phyloP scores from a whole-genome alignment of 2,329 filamentous ascomycete genomes.

The Alternaria hordeiaustralica region DNA sequence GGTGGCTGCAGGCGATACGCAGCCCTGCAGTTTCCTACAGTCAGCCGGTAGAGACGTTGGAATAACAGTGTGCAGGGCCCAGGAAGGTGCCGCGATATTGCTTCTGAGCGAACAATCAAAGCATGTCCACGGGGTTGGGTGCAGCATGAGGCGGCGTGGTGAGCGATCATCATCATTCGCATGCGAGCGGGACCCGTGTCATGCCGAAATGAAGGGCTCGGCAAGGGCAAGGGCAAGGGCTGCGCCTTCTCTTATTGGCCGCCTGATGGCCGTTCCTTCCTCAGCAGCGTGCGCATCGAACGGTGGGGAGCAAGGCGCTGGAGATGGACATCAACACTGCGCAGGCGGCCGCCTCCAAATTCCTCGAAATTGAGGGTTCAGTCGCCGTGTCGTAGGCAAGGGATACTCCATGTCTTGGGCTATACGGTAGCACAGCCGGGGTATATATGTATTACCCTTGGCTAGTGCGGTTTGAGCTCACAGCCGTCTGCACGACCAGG shows the following conservation, averaged over 20 bases:
- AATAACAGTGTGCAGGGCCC: neutral
- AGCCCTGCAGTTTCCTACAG: constrained; percentile 16
- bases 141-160: constrained; percentile 10
- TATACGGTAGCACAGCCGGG: constrained; percentile 3
- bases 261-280: neutral
- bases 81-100: constrained; percentile 7
- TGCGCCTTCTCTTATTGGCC: constrained; percentile 29
- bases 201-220: constrained; percentile 23
- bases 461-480: constrained; percentile 26
- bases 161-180: constrained; percentile 11
- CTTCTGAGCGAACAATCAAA: constrained; percentile 19
- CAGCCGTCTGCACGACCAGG: constrained; percentile 26
- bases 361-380: neutral
- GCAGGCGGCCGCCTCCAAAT: neutral
- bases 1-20: constrained; percentile 30
- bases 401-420: neutral
- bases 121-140: constrained; percentile 8
- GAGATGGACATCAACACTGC: neutral
- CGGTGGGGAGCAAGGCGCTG: neutral
- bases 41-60: constrained; percentile 10
- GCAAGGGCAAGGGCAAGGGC: constrained; percentile 14
- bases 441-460: constrained; percentile 9
- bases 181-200: constrained; percentile 13
- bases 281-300: neutral
- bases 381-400: neutral